Percentiles rank a stretch among this genome's conserved stretches.
Conservation (phyloP, 1,284 basidiomycete genomes). For the Cryptococcus neoformans region DNA sequence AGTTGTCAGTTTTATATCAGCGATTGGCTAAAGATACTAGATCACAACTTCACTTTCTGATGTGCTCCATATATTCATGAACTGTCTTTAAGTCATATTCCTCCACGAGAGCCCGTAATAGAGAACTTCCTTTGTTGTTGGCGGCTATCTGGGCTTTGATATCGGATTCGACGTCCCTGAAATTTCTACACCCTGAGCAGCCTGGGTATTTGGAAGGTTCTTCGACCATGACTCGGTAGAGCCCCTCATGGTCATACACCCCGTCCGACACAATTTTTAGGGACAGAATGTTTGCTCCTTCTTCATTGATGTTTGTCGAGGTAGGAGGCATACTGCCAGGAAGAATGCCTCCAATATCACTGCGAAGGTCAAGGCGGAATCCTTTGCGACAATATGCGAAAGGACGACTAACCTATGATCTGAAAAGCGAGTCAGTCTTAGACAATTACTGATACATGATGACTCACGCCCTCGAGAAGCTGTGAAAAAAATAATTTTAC, state of each 20-base stretch:
- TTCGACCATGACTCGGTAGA: constrained; percentile 76
- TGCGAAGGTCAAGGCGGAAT: constrained; percentile 17
- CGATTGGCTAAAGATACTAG: neutral
- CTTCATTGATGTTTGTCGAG: constrained; percentile 83
- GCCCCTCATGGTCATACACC: constrained; percentile 69
- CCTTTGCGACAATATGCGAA: neutral
- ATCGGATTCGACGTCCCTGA: constrained; percentile 72
- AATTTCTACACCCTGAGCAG: constrained; percentile 18
- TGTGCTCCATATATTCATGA: constrained; percentile 88
- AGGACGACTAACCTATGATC: constrained; percentile 4
- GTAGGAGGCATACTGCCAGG: constrained; percentile 87
- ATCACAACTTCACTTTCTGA: constrained; percentile 44
- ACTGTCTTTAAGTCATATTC: constrained; percentile 86
- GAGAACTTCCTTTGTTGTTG: constrained; percentile 86
- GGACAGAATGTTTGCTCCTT: constrained; percentile 80
- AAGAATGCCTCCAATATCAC: constrained; percentile 44
- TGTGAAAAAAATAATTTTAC: constrained; percentile 40
- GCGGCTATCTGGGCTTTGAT: constrained; percentile 93
- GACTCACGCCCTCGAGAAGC: constrained; percentile 28
- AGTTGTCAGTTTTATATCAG: neutral
- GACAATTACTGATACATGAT: neutral
- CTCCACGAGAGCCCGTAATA: constrained; percentile 69
- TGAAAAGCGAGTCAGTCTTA: neutral
- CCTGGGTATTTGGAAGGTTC: constrained; percentile 63
- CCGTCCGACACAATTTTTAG: constrained; percentile 91